Percentiles rank a stretch among this genome's conserved stretches.
Evolutionary conservation across 176 grass and related monocot species (phyloP).

Genomic region (Oryza australiensis): DNA sequence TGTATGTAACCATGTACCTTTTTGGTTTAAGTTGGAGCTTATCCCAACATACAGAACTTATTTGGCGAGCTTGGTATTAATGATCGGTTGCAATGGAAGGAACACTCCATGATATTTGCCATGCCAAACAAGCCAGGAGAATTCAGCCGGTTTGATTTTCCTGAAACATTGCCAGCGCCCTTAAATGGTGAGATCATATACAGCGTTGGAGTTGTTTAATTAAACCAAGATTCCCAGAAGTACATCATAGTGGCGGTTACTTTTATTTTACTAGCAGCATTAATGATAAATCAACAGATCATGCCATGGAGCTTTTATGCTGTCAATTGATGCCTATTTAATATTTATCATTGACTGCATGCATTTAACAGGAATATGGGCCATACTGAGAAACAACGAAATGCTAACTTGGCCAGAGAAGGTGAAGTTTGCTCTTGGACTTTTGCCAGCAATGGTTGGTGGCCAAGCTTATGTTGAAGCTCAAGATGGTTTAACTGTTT

Average conservation of each 20-base stretch:
- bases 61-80: constrained; percentile 95
- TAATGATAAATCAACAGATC: constrained; percentile 1
- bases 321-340: constrained; percentile 11
- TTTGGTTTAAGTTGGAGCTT: constrained; percentile 90
- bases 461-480: constrained; percentile 98
- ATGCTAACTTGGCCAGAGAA: constrained; percentile 99
- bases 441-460: constrained; percentile 88
- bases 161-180: constrained; percentile 82
- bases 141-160: constrained; percentile 98
- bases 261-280: not conserved
- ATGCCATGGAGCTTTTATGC: not conserved
- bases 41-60: constrained; percentile 97
- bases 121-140: constrained; percentile 95
- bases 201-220: not conserved
- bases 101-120: constrained; percentile 99
- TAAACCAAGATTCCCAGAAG: constrained; percentile 6
- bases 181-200: constrained; percentile 68
- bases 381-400: constrained; percentile 94
- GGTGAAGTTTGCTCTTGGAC: constrained; percentile 95
- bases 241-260: not conserved
- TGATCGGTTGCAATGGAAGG: constrained; percentile 99
- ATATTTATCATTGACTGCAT: constrained; percentile 16
- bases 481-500: constrained; percentile 88
- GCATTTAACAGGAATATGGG: constrained; percentile 81
- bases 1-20: constrained; percentile 47